phyloP scores from a whole-genome alignment of 2,329 filamentous ascomycete species.

The Cercospora canescens region DNA sequence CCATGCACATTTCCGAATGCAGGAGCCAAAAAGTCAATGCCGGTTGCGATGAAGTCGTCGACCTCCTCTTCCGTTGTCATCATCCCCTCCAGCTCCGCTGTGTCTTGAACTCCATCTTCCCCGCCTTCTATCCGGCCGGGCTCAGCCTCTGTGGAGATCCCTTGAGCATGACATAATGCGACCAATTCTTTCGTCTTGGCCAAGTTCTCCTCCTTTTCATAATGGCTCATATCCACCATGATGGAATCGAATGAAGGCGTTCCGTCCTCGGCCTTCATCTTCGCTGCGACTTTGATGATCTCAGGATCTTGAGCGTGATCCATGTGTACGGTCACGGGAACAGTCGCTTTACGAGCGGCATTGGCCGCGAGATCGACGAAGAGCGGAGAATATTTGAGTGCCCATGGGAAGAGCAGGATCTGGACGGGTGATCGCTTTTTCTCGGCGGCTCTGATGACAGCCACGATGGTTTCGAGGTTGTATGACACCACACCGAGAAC shows the following conservation, averaged over 20 bases:
- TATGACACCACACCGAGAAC: slow-evolving; percentile 37
- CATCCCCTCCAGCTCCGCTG: slow-evolving; percentile 59
- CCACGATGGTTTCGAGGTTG: slow-evolving; percentile 68
- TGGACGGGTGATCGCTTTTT: slow-evolving; percentile 66
- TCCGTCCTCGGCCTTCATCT: slow-evolving; percentile 37
- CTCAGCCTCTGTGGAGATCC: slow-evolving; percentile 70
- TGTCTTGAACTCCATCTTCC: slow-evolving; percentile 71
- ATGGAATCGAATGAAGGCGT: slow-evolving; percentile 64
- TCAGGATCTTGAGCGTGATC: slow-evolving; percentile 49
- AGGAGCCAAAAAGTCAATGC: slow-evolving; percentile 72
- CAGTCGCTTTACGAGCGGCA: slow-evolving; percentile 43
- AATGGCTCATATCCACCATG: slow-evolving; percentile 77
- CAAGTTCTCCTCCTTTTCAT: slow-evolving; percentile 70
- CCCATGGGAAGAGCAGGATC: slow-evolving; percentile 75
- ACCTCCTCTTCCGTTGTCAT: slow-evolving; percentile 70
- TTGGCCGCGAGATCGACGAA: slow-evolving; percentile 49
- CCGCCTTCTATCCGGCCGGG: slow-evolving; percentile 71
- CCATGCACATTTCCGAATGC: slow-evolving; percentile 78
- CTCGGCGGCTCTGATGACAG: slow-evolving; percentile 68
- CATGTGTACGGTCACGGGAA: slow-evolving; percentile 49
- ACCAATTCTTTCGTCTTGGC: slow-evolving; percentile 63
- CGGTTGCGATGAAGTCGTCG: slow-evolving; percentile 68
- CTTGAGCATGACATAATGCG: slow-evolving; percentile 62
- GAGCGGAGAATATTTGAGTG: slow-evolving; percentile 63
- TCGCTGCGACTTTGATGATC: slow-evolving; percentile 31